Percentiles rank a stretch among this genome's conserved stretches.
Conservation (phyloP, 768 basidiomycete genomes). For the Boletus reticulatus region DNA sequence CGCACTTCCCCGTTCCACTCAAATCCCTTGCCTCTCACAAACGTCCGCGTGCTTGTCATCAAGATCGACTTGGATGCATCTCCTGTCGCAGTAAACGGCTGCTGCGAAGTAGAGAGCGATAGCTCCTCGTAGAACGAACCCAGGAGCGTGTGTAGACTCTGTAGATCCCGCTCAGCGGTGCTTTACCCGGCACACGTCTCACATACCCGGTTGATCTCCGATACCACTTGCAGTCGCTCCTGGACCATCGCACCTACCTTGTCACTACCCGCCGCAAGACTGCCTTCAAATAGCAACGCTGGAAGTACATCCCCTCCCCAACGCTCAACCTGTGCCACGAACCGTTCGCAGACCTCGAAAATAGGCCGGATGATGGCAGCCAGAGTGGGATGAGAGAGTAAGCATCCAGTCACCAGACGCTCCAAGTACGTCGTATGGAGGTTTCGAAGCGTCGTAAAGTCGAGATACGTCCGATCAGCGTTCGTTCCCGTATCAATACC, state of each 20-base stretch:
- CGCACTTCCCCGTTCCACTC: slow-evolving; percentile 69
- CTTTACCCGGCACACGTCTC: background rate
- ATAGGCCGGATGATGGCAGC: slow-evolving; percentile 66
- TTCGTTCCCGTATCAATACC: slow-evolving; percentile 21
- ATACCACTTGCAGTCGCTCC: slow-evolving; percentile 64
- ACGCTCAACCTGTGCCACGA: slow-evolving; percentile 84
- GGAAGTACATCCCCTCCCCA: slow-evolving; percentile 93
- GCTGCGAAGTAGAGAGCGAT: slow-evolving; percentile 72
- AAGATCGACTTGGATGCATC: slow-evolving; percentile 74
- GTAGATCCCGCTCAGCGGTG: background rate
- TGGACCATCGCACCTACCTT: slow-evolving; percentile 71
- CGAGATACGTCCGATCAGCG: slow-evolving; percentile 44
- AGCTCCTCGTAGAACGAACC: slow-evolving; percentile 81
- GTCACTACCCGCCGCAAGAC: slow-evolving; percentile 50
- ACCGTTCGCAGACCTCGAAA: slow-evolving; percentile 80
- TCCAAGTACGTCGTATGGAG: slow-evolving; percentile 84
- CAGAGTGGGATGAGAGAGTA: slow-evolving; percentile 65
- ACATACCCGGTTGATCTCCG: slow-evolving; percentile 73
- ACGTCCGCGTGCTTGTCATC: slow-evolving; percentile 54
- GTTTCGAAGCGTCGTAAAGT: slow-evolving; percentile 82
- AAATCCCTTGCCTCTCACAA: slow-evolving; percentile 47
- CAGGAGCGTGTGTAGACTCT: slow-evolving; percentile 68
- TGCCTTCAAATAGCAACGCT: slow-evolving; percentile 79
- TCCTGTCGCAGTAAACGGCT: slow-evolving; percentile 57
- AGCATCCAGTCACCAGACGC: slow-evolving; percentile 72